Base-by-base conservation (phyloP, 2,329 filamentous ascomycete species). In the Trichoderma koningiopsis region DNA sequence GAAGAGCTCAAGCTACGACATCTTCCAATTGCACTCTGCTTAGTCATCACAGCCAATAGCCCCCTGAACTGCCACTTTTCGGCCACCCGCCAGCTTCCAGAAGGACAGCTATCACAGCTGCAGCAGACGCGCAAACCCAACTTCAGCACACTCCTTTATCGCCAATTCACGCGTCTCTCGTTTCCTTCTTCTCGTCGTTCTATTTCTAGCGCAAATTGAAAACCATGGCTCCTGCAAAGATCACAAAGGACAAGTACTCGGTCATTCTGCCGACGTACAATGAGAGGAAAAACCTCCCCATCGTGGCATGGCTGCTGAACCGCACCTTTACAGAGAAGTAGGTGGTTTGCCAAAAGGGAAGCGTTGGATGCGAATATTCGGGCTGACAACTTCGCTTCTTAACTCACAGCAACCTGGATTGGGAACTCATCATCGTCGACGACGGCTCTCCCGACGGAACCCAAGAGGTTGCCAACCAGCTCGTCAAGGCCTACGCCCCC, bases 251-350 rank as follows among this genome's bases (percentile, higher is more conserved):
- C 86, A 97, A 95, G 83, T 99, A 97, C 87, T 97, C 95, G 74
- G 91, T 99, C 79, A 95, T 99, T 79, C 89, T 99, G 73, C 96
- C 96, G 69, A 99, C 96, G 72, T 99, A 97, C 89, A 98, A 99
- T 81, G 96, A 99, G 88, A 93, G 96, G 79, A 90, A 90, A 81
- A 99, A 99, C 84, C 89, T 99, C 74, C 96, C 96, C 77, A 96
- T 99, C 80, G 93, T 98, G 79, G 89, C 91, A 77, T 98, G 94
- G 93, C 85, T 99, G 81, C 87, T 99, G 74, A 92, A 97, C 84
- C 91, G 90, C 80, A 97, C 91, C 72, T 98, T 98, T 81, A 93
- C 90, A 63, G 89, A 97, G 81, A 87, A 92, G 95, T 97, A 85
- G 72, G 88, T 29, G 16, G 22, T n/a, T 5, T 3, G 37, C 37